Evolutionary conservation across 441 rosid species (phyloP).

Genomic region (Adansonia grandidieri): DNA sequence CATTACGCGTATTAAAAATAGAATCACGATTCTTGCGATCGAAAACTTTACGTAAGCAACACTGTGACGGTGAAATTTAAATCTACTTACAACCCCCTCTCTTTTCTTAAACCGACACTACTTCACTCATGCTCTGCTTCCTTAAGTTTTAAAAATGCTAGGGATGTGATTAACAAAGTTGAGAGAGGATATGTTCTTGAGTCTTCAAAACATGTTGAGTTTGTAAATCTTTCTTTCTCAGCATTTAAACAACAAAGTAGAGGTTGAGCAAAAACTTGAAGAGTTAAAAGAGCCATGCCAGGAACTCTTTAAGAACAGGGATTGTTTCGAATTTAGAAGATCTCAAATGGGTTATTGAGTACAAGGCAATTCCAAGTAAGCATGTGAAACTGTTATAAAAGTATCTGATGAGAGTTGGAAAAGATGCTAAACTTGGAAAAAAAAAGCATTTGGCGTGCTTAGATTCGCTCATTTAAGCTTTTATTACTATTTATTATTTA

Average conservation of each 20-base stretch:
- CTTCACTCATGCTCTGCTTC: no score
- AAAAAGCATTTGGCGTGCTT: no score
- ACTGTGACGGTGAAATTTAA: no score
- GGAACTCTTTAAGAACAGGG: slow-evolving; percentile 42
- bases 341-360: slow-evolving; percentile 60
- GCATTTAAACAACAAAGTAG: slow-evolving; percentile 46
- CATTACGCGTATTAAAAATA: no score
- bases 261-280: slow-evolving; percentile 52
- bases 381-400: neutral
- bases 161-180: slow-evolving; percentile 54
- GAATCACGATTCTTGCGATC: no score
- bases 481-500: no score
- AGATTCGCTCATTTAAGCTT: no score
- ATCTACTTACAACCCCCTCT: no score
- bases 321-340: slow-evolving; percentile 61
- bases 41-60: no score
- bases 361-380: slow-evolving; percentile 43
- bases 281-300: slow-evolving; percentile 50
- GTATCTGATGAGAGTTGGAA: no score
- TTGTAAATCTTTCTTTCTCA: slow-evolving; percentile 51
- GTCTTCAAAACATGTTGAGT: slow-evolving; percentile 49
- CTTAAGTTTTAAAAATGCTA: slow-evolving; percentile 10
- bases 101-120: no score
- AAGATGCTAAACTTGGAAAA: no score
- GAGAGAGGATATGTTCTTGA: slow-evolving; percentile 62